Evolutionary conservation across 2,329 filamentous ascomycete species (phyloP).

Genomic region (Rhynchosporium secalis): DNA sequence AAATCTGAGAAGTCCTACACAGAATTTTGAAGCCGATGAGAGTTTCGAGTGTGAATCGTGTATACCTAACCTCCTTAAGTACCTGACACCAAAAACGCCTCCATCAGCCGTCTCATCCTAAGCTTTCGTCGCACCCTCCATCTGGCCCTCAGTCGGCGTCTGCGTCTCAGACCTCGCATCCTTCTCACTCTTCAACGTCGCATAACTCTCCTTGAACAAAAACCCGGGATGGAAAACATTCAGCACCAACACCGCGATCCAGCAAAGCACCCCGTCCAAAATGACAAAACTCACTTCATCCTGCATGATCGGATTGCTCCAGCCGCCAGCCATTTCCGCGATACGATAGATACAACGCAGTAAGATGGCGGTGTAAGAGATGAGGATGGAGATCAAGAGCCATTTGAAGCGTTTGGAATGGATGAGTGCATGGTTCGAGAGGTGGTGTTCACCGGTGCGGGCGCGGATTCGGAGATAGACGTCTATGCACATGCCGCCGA

Average conservation of each 20-base stretch:
- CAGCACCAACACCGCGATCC: slow-evolving; percentile 47
- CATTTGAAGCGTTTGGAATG: slow-evolving; percentile 19
- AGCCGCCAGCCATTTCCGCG: slow-evolving; percentile 63
- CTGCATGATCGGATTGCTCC: slow-evolving; percentile 64
- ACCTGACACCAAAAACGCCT: not conserved
- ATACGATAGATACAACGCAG: slow-evolving; percentile 38
- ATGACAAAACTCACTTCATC: slow-evolving; percentile 59
- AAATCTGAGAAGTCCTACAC: no score
- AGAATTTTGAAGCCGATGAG: no score
- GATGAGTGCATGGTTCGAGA: slow-evolving; percentile 15
- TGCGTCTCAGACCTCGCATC: slow-evolving; percentile 8
- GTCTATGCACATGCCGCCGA: slow-evolving; percentile 23
- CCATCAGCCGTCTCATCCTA: not conserved
- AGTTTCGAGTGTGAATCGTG: no score
- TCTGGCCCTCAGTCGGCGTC: not conserved
- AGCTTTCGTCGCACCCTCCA: not conserved
- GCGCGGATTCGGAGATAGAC: slow-evolving; percentile 23
- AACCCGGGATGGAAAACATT: slow-evolving; percentile 47
- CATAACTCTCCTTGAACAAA: slow-evolving; percentile 23
- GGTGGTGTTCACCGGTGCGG: slow-evolving; percentile 15
- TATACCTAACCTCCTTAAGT: not conserved
- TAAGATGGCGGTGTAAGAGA: slow-evolving; percentile 20
- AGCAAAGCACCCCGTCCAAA: slow-evolving; percentile 46
- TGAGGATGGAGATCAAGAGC: slow-evolving; percentile 18
- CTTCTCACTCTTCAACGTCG: slow-evolving; percentile 13